phyloP scores from a whole-genome alignment of 805 yeast genomes.

The Cyberlindnera maclurae region DNA sequence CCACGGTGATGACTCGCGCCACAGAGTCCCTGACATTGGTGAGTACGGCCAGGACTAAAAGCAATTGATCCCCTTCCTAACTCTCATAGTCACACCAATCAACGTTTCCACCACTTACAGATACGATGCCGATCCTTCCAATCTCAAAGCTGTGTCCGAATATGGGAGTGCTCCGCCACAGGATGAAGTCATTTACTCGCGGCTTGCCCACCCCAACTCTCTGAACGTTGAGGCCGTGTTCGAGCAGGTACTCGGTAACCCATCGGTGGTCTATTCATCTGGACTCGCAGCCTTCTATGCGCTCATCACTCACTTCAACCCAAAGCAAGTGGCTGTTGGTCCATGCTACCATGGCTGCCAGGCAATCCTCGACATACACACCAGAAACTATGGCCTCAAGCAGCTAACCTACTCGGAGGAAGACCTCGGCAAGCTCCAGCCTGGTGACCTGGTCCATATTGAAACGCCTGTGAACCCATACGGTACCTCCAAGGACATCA shows the following conservation, averaged over 20 bases:
- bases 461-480: slow-evolving; percentile 89
- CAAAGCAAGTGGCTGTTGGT: slow-evolving; percentile 67
- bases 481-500: slow-evolving; percentile 59
- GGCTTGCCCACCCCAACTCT: slow-evolving; percentile 69
- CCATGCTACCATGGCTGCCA: slow-evolving; percentile 84
- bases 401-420: slow-evolving; percentile 38
- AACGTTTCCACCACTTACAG: slow-evolving; percentile 74
- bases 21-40: slow-evolving; percentile 54
- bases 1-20: slow-evolving; percentile 62
- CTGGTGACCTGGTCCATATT: slow-evolving; percentile 74
- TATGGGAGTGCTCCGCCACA: slow-evolving; percentile 27
- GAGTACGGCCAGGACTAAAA: slow-evolving; percentile 2
- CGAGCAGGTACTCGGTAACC: slow-evolving; percentile 50
- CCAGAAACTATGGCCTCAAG: slow-evolving; percentile 52
- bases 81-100: slow-evolving; percentile 75
- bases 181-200: slow-evolving; percentile 51
- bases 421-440: slow-evolving; percentile 38
- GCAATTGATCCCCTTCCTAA: slow-evolving; percentile 26
- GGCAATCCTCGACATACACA: slow-evolving; percentile 56
- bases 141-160: slow-evolving; percentile 42
- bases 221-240: slow-evolving; percentile 61
- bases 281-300: slow-evolving; percentile 83
- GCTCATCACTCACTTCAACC: slow-evolving; percentile 60
- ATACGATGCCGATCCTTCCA: slow-evolving; percentile 53
- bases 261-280: slow-evolving; percentile 64